Evolutionary conservation across 2,329 filamentous ascomycete species (phyloP), one percentile per base, ranked within the genome.

Genomic region (Aspergillus sp.): DNA sequence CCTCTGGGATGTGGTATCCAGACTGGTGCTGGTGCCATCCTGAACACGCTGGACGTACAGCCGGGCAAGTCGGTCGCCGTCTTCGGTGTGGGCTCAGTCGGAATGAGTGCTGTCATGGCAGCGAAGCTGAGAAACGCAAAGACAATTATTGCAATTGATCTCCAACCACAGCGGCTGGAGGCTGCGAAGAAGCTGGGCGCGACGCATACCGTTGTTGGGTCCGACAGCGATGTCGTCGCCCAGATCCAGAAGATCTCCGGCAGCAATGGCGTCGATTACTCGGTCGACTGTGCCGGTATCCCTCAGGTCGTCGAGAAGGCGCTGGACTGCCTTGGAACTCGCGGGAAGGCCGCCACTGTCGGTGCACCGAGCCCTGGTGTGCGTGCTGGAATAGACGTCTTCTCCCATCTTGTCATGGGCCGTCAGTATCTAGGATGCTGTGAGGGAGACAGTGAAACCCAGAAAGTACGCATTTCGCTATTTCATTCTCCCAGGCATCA

Each of bases 51-150:
- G 8, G 54, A 64, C 27, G 58, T 64, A 4, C 45, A 56, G 33
- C 34, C 44, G 11, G 44, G 44, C 22, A 49, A 54, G 5, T 58
- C 66, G 1, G 65, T 75, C 1, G 70, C 63, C 1, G 63, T 75
- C 6, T 66, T 72, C 20, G 72, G 73, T 2, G 61, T 64, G 2
- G 72, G 72, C 1, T 61, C 64, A 3, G 73, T 75, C 2, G 73
- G 73, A 2, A 56, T 74, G 22, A 61, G 66, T 12, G 70, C 68
- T 2, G 61, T 74, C 22, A 72, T 74, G 71, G 71, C 66, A 1
- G 65, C 71, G 4, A 72, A 68, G 37, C 56, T 69, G 5, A 39
- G 53, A 5, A 56, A 55, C 0, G 65, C 61, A 12, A 52, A 51
- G 8, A 47, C 50, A 2, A 71, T 74, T 19, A 64, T 73, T 41